phyloP scores from a whole-genome alignment of 148 eudicot genomes.

The Fagopyrum tataricum region DNA sequence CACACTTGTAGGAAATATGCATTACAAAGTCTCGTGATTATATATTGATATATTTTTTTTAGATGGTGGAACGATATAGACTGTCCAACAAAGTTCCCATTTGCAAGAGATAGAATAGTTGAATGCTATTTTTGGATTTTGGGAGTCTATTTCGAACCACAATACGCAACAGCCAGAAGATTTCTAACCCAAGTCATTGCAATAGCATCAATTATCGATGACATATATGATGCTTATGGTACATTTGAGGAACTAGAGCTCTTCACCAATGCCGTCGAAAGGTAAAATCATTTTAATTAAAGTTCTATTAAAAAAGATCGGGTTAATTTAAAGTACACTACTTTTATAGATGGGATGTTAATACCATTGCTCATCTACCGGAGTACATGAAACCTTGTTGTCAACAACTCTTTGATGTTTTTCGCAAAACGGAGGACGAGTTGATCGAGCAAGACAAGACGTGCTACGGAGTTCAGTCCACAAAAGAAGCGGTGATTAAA shows the following conservation, averaged over 20 bases:
- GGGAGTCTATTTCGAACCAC: slow-evolving; percentile 12
- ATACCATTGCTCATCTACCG: neutral
- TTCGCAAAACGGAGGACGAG: neutral
- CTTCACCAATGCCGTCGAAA: slow-evolving; percentile 10
- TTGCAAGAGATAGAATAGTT: slow-evolving; percentile 11
- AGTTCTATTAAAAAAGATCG: too few species aligned
- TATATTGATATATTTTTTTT: neutral
- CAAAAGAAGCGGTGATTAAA: neutral
- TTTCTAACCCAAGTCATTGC: slow-evolving; percentile 16
- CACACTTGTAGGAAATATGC: too few species aligned
- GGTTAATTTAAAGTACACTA: too few species aligned
- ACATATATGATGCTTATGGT: slow-evolving; percentile 17
- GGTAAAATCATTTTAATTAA: too few species aligned
- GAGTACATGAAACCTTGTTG: neutral
- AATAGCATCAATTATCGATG: slow-evolving; percentile 14
- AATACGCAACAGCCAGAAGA: slow-evolving; percentile 4
- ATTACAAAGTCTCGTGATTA: neutral
- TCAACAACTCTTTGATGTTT: neutral
- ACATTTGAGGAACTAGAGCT: slow-evolving; percentile 3
- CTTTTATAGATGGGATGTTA: neutral
- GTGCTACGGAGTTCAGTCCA: neutral
- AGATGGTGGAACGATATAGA: slow-evolving; percentile 34
- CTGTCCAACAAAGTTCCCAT: slow-evolving; percentile 16
- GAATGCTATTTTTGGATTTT: slow-evolving; percentile 20
- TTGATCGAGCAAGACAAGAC: neutral